Evolutionary conservation across 2,329 filamentous ascomycete genomes (phyloP).

Genomic region (Colletotrichum lindemuthianum): DNA sequence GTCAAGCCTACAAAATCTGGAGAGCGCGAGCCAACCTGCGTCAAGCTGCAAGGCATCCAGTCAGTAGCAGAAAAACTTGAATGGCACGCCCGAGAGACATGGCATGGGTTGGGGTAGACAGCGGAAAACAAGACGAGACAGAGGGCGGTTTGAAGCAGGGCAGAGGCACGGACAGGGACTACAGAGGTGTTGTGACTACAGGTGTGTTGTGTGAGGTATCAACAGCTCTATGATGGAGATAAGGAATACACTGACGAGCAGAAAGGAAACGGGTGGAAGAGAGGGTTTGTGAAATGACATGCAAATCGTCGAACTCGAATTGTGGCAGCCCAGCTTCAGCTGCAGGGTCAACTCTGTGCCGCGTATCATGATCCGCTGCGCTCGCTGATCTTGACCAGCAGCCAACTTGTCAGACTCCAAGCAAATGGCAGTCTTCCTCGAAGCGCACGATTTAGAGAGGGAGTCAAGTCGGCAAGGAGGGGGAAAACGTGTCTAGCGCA

Average conservation of each 20-base stretch:
- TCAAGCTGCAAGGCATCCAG: not conserved
- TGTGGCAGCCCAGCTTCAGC: no score
- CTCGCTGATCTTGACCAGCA: no score
- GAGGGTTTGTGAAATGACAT: no score
- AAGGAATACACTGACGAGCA: constrained; percentile 1
- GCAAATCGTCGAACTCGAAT: no score
- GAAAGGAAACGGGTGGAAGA: not conserved
- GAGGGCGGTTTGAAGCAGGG: not conserved
- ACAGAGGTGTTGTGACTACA: no score
- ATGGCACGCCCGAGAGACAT: not conserved
- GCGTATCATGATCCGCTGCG: no score
- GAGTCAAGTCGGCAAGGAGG: not conserved
- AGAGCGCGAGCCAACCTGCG: not conserved
- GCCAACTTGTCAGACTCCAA: no score
- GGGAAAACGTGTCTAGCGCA: constrained; percentile 8
- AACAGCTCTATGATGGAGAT: constrained; percentile 28
- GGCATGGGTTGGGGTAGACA: constrained; percentile 3
- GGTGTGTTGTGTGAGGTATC: constrained; percentile 9
- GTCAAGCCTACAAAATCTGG: not conserved
- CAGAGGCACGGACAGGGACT: constrained; percentile 7
- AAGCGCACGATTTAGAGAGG: not conserved
- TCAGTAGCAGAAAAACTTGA: constrained; percentile 2
- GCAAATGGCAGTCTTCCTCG: no score
- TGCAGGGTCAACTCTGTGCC: no score
- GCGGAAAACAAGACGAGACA: not conserved